phyloP scores from a whole-genome alignment of 768 basidiomycete species.

The Phylloporus sp. region DNA sequence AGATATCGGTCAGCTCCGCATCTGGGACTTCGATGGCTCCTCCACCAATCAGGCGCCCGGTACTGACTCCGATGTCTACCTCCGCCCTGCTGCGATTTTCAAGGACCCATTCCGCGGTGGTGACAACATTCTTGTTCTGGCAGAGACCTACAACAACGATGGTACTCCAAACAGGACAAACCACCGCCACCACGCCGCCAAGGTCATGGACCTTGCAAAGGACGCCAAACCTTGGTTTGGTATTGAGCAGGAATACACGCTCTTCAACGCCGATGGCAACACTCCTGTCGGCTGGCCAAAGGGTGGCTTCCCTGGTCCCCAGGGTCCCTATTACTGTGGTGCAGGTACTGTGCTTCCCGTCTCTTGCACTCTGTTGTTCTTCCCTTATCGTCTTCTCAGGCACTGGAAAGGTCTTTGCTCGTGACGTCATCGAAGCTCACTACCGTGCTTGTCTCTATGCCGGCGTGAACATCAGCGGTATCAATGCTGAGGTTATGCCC shows the following conservation, averaged over 20 bases:
- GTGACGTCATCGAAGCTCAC: conserved; percentile 98
- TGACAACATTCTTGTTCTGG: conserved; percentile 95
- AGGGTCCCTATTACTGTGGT: conserved; percentile 99
- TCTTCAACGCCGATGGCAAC: conserved; percentile 84
- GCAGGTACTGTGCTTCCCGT: conserved; percentile 70
- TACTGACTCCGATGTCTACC: conserved; percentile 93
- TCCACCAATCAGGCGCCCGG: conserved; percentile 98
- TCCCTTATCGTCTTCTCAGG: conserved; percentile 41
- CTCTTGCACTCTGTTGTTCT: background rate
- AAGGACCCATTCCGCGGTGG: conserved; percentile 99
- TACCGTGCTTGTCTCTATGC: conserved; percentile 95
- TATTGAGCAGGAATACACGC: conserved; percentile 98
- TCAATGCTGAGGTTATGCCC: conserved; percentile 99
- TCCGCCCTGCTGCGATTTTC: conserved; percentile 95
- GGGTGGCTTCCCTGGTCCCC: conserved; percentile 98
- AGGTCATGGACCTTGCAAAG: conserved; percentile 92
- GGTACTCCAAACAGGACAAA: conserved; percentile 97
- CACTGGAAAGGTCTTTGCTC: conserved; percentile 95
- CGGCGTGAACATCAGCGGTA: conserved; percentile 96
- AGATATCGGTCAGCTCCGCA: conserved; percentile 85
- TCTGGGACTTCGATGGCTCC: conserved; percentile 99
- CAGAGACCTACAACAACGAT: conserved; percentile 98
- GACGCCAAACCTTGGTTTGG: conserved; percentile 89
- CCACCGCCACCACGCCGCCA: conserved; percentile 88
- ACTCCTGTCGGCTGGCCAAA: conserved; percentile 94